Percentiles rank a stretch among this genome's conserved stretches.
phyloP scores from a whole-genome alignment of 257 asterid species.

The Avicennia marina region DNA sequence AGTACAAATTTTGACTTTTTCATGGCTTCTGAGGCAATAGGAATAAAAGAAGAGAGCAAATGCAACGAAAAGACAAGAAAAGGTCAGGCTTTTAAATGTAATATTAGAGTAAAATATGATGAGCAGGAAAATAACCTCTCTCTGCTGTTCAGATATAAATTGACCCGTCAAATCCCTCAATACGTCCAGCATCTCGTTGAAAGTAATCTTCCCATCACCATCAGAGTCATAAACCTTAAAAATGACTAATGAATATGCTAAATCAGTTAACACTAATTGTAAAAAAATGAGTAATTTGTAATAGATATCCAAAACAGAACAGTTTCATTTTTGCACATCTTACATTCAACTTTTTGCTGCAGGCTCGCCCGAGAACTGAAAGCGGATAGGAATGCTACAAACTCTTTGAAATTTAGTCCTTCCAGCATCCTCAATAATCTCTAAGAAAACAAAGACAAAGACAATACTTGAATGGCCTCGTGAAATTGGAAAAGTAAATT shows the following conservation, averaged over 20 bases:
- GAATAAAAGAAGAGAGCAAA: background rate
- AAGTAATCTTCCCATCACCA: constrained; percentile 72
- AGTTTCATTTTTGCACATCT: constrained; percentile 17
- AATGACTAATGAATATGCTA: constrained; percentile 43
- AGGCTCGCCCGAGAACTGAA: constrained; percentile 85
- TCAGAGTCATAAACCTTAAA: constrained; percentile 77
- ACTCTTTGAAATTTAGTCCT: constrained; percentile 91
- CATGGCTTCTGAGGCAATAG: too few species aligned
- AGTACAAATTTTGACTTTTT: too few species aligned
- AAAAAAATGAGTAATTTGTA: background rate
- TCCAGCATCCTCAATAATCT: constrained; percentile 84
- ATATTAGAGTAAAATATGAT: background rate
- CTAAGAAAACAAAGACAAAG: constrained; percentile 32
- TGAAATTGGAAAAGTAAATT: background rate
- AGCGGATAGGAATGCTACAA: constrained; percentile 88
- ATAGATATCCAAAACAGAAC: background rate
- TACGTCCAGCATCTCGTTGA: constrained; percentile 64
- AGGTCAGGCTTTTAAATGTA: background rate
- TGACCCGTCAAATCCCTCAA: constrained; percentile 74
- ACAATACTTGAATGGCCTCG: background rate
- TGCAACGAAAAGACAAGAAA: background rate
- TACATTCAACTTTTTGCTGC: constrained; percentile 88
- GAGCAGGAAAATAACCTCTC: constrained; percentile 40
- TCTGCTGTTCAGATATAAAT: constrained; percentile 34
- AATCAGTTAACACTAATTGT: constrained; percentile 2